These are phyloP conservation scores for Fusarium sp. DNA, from an alignment of 2,329 filamentous ascomycete species.

Conservation along the genomic window DNA sequence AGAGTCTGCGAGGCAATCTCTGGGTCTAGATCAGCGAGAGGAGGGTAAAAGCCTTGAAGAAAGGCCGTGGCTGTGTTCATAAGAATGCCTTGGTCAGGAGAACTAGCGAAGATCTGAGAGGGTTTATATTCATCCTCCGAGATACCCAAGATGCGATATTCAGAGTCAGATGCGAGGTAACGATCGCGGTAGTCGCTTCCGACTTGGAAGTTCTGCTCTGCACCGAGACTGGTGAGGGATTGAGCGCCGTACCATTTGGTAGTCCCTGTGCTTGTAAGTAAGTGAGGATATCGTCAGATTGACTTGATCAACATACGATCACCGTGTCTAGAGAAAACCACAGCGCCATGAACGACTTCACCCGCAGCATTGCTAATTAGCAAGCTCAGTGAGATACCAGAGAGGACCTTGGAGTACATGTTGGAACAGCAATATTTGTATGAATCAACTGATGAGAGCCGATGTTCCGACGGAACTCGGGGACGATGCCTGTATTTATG, in stretches of 20 bases:
- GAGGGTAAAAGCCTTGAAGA: constrained; percentile 54
- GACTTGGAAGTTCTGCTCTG: too few species aligned
- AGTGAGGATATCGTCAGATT: constrained; percentile 1
- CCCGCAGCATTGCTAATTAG: constrained; percentile 34
- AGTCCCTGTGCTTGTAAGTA: constrained; percentile 45
- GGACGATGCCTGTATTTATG: constrained; percentile 31
- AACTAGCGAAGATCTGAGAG: too few species aligned
- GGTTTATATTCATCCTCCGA: too few species aligned
- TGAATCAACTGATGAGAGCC: background rate
- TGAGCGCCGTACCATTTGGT: constrained; percentile 54
- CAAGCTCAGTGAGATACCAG: constrained; percentile 5
- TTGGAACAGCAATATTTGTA: background rate
- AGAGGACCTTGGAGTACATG: constrained; percentile 24
- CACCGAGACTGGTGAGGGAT: constrained; percentile 45
- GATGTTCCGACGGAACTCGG: constrained; percentile 1
- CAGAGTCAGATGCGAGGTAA: too few species aligned
- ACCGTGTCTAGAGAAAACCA: constrained; percentile 54
- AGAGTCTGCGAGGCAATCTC: constrained; percentile 49
- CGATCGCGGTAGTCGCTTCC: too few species aligned
- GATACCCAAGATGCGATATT: too few species aligned
- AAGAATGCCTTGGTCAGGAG: too few species aligned
- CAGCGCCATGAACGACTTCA: constrained; percentile 52
- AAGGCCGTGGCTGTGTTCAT: constrained; percentile 49
- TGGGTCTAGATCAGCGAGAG: constrained; percentile 46
- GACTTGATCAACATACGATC: constrained; percentile 47